phyloP scores from a whole-genome alignment of 2,329 filamentous ascomycete genomes.

The Uncinocarpus reesii region DNA sequence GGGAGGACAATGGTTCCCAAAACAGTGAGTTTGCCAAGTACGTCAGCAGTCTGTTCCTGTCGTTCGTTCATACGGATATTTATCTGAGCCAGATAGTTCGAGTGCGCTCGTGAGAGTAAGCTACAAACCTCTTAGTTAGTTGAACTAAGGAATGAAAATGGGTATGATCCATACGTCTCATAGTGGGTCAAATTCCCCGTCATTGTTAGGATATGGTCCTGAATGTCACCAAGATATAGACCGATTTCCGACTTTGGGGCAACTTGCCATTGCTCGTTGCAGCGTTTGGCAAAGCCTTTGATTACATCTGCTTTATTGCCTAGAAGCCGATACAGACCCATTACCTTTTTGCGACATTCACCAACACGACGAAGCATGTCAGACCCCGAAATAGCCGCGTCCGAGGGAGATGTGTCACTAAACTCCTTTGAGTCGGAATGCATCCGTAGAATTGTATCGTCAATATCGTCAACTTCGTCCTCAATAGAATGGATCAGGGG shows the following conservation, averaged over 20 bases:
- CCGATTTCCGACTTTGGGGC: conserved; percentile 92
- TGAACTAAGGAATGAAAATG: background rate
- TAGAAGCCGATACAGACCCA: conserved; percentile 82
- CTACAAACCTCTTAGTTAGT: conserved; percentile 37
- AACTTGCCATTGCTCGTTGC: conserved; percentile 96
- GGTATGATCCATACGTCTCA: conserved; percentile 60
- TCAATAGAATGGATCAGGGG: conserved; percentile 89
- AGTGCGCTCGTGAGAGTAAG: conserved; percentile 80
- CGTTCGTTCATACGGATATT: conserved; percentile 98
- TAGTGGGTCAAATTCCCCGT: conserved; percentile 92
- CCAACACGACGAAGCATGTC: conserved; percentile 91
- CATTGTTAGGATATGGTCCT: conserved; percentile 99
- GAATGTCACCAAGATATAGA: conserved; percentile 94
- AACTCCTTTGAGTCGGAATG: conserved; percentile 49
- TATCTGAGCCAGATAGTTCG: conserved; percentile 97
- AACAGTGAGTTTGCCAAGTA: conserved; percentile 87
- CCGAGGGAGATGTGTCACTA: conserved; percentile 13
- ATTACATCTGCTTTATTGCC: conserved; percentile 99
- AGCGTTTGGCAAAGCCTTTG: conserved; percentile 96
- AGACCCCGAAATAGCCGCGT: conserved; percentile 44
- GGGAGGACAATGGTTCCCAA: conserved; percentile 93
- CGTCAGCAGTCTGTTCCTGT: conserved; percentile 88
- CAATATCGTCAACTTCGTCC: conserved; percentile 93
- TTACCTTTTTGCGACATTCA: conserved; percentile 92
- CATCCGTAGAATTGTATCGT: conserved; percentile 76